These are phyloP conservation scores for Beauveria asiatica DNA, from an alignment of 2,329 filamentous ascomycete genomes.

Conservation along the genomic window DNA sequence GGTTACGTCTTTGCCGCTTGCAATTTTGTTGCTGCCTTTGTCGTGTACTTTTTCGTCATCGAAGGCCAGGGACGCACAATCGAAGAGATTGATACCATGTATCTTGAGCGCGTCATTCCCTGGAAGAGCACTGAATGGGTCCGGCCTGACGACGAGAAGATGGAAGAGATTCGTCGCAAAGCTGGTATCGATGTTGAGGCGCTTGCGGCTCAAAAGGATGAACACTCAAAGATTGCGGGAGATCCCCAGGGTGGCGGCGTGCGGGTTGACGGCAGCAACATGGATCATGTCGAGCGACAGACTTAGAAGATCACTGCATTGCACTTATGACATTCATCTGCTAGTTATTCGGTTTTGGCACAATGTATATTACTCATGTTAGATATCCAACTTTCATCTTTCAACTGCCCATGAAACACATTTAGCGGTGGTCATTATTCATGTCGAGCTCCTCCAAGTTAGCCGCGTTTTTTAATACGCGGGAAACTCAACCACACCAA, in stretches of 20 bases:
- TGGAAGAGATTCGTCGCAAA: conserved; percentile 31
- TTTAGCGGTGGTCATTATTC: too few species aligned
- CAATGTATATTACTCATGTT: too few species aligned
- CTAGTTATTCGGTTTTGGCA: background rate
- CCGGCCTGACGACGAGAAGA: conserved; percentile 34
- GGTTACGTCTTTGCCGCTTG: conserved; percentile 71
- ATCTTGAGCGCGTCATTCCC: conserved; percentile 55
- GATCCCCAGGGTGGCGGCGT: conserved; percentile 1
- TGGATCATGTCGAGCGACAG: conserved; percentile 5
- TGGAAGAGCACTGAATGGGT: conserved; percentile 52
- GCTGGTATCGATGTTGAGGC: conserved; percentile 32
- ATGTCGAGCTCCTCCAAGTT: background rate
- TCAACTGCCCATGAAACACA: too few species aligned
- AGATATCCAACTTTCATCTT: too few species aligned
- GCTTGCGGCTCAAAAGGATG: conserved; percentile 7
- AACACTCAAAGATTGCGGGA: conserved; percentile 7
- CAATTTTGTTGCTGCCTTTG: conserved; percentile 52
- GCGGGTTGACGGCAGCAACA: conserved; percentile 1
- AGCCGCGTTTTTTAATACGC: conserved; percentile 22
- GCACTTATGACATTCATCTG: background rate
- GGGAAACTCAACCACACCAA: conserved; percentile 30
- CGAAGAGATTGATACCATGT: conserved; percentile 77
- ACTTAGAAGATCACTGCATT: background rate
- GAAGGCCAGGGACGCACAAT: conserved; percentile 65
- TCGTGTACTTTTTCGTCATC: conserved; percentile 72